phyloP scores from a whole-genome alignment of 192 early-diverging fungal genomes.

The Radiomyces spectabilis region DNA sequence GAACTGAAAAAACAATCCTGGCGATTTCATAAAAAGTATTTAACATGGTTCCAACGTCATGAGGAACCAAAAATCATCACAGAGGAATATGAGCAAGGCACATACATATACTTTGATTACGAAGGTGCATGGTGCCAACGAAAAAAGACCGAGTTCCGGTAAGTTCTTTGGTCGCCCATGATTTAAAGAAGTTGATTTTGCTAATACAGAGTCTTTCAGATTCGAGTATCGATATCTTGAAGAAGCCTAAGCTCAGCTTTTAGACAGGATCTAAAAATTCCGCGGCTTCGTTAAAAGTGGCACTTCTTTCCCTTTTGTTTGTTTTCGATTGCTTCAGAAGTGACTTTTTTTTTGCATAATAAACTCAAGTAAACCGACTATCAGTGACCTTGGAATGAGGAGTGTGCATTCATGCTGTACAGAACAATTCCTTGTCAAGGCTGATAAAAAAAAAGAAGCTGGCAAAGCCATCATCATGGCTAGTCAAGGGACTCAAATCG shows the following conservation, averaged over 20 bases:
- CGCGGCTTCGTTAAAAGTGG: too few species aligned
- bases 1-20: slow-evolving; percentile 96
- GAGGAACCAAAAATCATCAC: slow-evolving; percentile 95
- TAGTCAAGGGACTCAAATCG: background rate
- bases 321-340: too few species aligned
- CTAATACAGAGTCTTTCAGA: slow-evolving; percentile 2
- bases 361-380: too few species aligned
- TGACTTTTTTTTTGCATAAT: too few species aligned
- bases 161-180: background rate
- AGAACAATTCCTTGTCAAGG: too few species aligned
- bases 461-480: background rate
- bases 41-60: slow-evolving; percentile 98
- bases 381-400: too few species aligned
- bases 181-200: background rate
- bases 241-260: slow-evolving; percentile 18
- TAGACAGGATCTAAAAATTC: too few species aligned
- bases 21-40: slow-evolving; percentile 98
- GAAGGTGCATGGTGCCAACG: slow-evolving; percentile 95
- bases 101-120: slow-evolving; percentile 98
- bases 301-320: too few species aligned
- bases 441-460: too few species aligned
- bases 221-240: slow-evolving; percentile 26
- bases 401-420: too few species aligned
- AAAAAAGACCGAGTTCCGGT: slow-evolving; percentile 93
- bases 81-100: slow-evolving; percentile 96